Percentiles rank a stretch among this genome's conserved stretches.
phyloP scores from a whole-genome alignment of 768 basidiomycete species.

The Strobilomyces dryophilus region DNA sequence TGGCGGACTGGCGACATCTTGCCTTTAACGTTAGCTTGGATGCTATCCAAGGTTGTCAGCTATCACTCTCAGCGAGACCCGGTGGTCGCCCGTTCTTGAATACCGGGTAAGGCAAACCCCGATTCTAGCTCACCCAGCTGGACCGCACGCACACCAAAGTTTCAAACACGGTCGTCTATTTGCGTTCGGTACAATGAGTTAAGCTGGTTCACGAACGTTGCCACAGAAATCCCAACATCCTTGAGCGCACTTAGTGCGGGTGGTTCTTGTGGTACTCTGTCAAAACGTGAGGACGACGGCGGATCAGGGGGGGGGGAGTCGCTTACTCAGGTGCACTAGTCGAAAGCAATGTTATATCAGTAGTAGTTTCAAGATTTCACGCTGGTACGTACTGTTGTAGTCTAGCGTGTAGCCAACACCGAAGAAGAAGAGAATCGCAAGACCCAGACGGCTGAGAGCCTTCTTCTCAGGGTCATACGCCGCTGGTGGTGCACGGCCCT shows the following conservation, averaged over 20 bases:
- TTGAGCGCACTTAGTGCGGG: slow-evolving; percentile 50
- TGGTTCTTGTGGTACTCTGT: slow-evolving; percentile 90
- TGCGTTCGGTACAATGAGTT: slow-evolving; percentile 17
- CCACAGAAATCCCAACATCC: slow-evolving; percentile 1
- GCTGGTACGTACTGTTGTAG: slow-evolving; percentile 71
- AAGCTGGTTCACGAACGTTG: slow-evolving; percentile 7
- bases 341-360: slow-evolving; percentile 8
- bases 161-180: slow-evolving; percentile 26
- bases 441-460: slow-evolving; percentile 51
- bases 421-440: slow-evolving; percentile 60
- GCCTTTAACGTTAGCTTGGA: slow-evolving; percentile 2
- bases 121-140: slow-evolving; percentile 1
- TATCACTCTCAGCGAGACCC: not conserved
- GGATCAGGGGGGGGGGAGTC: not conserved
- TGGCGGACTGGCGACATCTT: not conserved
- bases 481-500: slow-evolving; percentile 67
- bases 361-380: not conserved
- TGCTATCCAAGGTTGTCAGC: not conserved
- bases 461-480: slow-evolving; percentile 77
- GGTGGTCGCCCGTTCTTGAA: not conserved
- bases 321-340: slow-evolving; percentile 82
- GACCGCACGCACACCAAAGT: not conserved
- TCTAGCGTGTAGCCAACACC: slow-evolving; percentile 74
- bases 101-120: not conserved
- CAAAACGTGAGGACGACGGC: slow-evolving; percentile 21